These are phyloP conservation scores for Rhodocollybia butyracea DNA, from an alignment of 768 basidiomycete species.

Conservation along the genomic window DNA sequence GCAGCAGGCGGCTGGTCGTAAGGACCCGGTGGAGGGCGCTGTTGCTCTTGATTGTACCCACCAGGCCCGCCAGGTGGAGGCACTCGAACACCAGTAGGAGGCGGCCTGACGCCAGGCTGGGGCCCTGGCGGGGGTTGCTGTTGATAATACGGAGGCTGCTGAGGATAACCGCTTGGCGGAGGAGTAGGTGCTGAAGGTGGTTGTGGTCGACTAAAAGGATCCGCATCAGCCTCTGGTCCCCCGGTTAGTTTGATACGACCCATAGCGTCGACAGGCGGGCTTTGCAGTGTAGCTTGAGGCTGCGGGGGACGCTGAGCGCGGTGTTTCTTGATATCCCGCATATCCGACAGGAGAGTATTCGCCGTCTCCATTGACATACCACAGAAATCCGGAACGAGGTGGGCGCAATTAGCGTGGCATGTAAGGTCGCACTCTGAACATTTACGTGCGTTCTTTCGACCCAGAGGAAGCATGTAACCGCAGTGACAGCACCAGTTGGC, in stretches of 20 bases:
- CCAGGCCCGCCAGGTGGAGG: constrained; percentile 44
- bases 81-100: constrained; percentile 36
- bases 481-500: constrained; percentile 99
- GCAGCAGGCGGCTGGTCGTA: constrained; percentile 24
- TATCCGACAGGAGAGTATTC: constrained; percentile 85
- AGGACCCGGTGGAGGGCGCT: constrained; percentile 23
- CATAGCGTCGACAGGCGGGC: constrained; percentile 32
- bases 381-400: constrained; percentile 98
- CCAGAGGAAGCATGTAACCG: constrained; percentile 95
- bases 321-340: constrained; percentile 84
- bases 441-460: constrained; percentile 93
- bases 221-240: constrained; percentile 30
- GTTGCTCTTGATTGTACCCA: constrained; percentile 40
- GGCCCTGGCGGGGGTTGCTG: constrained; percentile 15
- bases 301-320: constrained; percentile 41
- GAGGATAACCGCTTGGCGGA: constrained; percentile 35
- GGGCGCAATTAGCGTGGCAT: constrained; percentile 95
- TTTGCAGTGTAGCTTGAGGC: constrained; percentile 24
- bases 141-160: constrained; percentile 38
- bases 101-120: constrained; percentile 33
- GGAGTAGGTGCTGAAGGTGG: constrained; percentile 26
- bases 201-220: constrained; percentile 36
- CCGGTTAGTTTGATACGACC: constrained; percentile 45
- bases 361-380: constrained; percentile 99
- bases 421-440: constrained; percentile 97